Base-by-base conservation (phyloP, 2,329 filamentous ascomycete species). In the Dactylellina sp. region DNA sequence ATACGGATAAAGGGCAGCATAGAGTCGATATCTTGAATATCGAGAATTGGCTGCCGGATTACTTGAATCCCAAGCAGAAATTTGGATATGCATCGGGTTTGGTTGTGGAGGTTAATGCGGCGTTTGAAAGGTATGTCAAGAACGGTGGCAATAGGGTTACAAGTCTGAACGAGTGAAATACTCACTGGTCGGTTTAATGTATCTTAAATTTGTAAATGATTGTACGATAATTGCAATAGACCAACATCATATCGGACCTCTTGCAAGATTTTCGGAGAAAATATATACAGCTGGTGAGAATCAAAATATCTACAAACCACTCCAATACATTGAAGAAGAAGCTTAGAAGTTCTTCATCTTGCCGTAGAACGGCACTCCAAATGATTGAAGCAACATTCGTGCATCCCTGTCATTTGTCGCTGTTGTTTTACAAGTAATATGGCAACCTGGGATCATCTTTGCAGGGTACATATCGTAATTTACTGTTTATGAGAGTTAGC, bases 341-440 rank as follows among this genome's bases (percentile, higher is more conserved):
- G 7, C 61, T 56, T 55, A 72, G 24, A 50, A 72, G 12, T 55
- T 49, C 55, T 75, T 62, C 55, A 89, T 83, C 81, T 93, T 91
- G 79, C 92, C 92, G 78, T 91, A 87, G 81, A 97, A 97, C 0
- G 93, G 93, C 75, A 95, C 82, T 32, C 91, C 91, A 72, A 93
- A 82, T 11, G 89, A 84, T 78, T 87, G 86, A 65, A 93, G 84
- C 60, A 97, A 85, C 71, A 97, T 82, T 77, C 91, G 87, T 6
- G 91, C 93, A 79, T 97, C 93, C 78, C 89, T 89, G 81, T 97
- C 92, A 25, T 90, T 94, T 24, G 86, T 92, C 44, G 92, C 93
- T 25, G 90, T 90, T 0, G 93, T 97, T 81, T 95, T 89, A 63
- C 97, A 85, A 68, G 89, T 90, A 78, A 97, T 87, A 79, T 95